These are phyloP conservation scores for Daldinia grandis DNA, from an alignment of 495 filamentous ascomycete genomes.

Conservation along the genomic window DNA sequence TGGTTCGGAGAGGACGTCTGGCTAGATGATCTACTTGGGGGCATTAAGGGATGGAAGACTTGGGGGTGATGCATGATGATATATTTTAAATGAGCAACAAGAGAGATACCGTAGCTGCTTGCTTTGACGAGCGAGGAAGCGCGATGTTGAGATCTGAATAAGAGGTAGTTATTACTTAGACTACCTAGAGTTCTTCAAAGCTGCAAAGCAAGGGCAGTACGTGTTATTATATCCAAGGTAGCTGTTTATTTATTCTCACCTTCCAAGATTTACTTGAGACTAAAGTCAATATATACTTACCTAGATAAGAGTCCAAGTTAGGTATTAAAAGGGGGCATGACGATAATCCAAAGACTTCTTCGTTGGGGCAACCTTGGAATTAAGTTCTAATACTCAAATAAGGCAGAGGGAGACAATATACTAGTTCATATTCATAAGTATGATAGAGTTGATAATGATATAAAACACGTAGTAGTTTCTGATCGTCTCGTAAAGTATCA, in stretches of 20 bases:
- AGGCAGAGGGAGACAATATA: no score
- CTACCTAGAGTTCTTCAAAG: neutral
- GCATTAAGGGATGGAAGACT: neutral
- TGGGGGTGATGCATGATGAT: neutral
- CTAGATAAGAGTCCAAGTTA: no score
- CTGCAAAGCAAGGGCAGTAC: neutral
- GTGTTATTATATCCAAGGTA: neutral
- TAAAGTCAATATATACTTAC: neutral
- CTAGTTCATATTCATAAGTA: neutral
- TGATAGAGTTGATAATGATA: neutral
- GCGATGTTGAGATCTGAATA: neutral
- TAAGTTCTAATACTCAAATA: no score
- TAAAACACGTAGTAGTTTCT: neutral
- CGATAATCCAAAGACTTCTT: no score
- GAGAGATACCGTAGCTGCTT: neutral
- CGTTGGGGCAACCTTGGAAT: no score
- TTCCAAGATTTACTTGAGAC: neutral
- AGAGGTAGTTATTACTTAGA: neutral
- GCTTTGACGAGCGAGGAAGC: neutral
- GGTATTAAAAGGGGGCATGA: no score
- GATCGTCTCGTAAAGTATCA: no score
- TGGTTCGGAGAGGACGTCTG: neutral
- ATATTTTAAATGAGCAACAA: neutral
- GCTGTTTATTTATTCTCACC: neutral
- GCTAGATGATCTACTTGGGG: neutral